A percentile compares a stretch with the other conserved stretches of the same genome.
These are phyloP conservation scores for Colletotrichum endophyticum DNA, from an alignment of 2,329 filamentous ascomycete genomes.

Conservation along the genomic window DNA sequence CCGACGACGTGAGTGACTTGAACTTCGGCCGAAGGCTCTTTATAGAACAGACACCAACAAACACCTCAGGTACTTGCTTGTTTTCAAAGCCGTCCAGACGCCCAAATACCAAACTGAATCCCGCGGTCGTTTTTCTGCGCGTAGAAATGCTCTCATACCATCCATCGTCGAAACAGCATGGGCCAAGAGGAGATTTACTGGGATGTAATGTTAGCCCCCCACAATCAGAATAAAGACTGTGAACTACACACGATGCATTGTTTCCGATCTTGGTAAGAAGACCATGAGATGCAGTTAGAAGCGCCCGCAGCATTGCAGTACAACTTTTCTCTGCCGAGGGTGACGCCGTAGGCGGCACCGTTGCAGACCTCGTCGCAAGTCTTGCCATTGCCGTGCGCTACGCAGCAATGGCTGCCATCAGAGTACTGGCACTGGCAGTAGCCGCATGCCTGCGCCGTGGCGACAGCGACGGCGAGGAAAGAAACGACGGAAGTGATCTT, in stretches of 20 bases:
- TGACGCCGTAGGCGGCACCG: not conserved
- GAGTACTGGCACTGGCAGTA: not conserved
- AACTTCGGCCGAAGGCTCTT: not conserved
- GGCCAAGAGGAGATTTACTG: not conserved
- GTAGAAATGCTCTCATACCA: not conserved
- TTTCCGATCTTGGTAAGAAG: not conserved
- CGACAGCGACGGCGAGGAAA: not conserved
- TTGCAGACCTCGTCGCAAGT: not conserved
- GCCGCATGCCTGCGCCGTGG: not conserved
- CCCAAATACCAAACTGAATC: not conserved
- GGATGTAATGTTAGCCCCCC: not conserved
- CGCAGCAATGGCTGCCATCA: not conserved
- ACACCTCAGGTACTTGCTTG: not conserved
- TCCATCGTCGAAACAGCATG: not conserved
- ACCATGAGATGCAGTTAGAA: not conserved
- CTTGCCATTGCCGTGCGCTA: not conserved
- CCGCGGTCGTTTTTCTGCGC: not conserved
- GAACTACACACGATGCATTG: not conserved
- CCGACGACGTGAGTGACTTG: not conserved
- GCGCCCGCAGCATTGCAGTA: not conserved
- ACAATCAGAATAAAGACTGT: not conserved
- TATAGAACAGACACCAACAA: not conserved
- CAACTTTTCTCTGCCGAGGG: not conserved
- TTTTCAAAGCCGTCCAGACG: not conserved
- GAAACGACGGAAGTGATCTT: not conserved